phyloP scores from a whole-genome alignment of 345 rosid genomes.

The Acer campestre region DNA sequence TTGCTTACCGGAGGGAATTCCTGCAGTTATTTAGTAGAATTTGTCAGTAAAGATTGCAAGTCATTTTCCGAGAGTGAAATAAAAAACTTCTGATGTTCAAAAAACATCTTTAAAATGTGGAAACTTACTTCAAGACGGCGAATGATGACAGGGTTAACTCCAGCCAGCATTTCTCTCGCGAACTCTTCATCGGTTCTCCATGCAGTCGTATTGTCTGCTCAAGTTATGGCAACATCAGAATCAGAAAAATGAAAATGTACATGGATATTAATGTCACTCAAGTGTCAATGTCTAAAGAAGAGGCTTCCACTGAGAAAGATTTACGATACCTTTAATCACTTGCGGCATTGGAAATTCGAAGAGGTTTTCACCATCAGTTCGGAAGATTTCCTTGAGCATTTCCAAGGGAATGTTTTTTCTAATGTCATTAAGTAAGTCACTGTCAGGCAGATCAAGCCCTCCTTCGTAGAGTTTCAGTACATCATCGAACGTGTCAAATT shows the following conservation, averaged over 20 bases:
- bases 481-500: conserved; percentile 61
- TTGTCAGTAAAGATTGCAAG: background rate
- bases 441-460: conserved; percentile 52
- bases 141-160: conserved; percentile 61
- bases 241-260: background rate
- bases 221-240: background rate
- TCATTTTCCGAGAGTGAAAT: background rate
- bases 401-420: conserved; percentile 47
- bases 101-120: too few species aligned
- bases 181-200: conserved; percentile 84
- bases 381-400: conserved; percentile 58
- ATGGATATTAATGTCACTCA: background rate
- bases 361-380: conserved; percentile 41
- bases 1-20: conserved; percentile 75
- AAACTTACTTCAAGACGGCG: conserved; percentile 54
- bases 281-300: background rate
- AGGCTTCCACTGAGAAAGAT: too few species aligned
- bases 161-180: conserved; percentile 86
- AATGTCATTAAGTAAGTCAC: conserved; percentile 34
- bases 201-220: conserved; percentile 58
- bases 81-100: background rate
- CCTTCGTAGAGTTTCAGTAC: conserved; percentile 54
- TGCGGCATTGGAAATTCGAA: conserved; percentile 69
- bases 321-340: conserved; percentile 60
- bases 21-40: conserved; percentile 34